These are phyloP conservation scores for Rhizoclosmatium globosum DNA, from an alignment of 192 early-diverging fungal genomes.

Conservation along the genomic window DNA sequence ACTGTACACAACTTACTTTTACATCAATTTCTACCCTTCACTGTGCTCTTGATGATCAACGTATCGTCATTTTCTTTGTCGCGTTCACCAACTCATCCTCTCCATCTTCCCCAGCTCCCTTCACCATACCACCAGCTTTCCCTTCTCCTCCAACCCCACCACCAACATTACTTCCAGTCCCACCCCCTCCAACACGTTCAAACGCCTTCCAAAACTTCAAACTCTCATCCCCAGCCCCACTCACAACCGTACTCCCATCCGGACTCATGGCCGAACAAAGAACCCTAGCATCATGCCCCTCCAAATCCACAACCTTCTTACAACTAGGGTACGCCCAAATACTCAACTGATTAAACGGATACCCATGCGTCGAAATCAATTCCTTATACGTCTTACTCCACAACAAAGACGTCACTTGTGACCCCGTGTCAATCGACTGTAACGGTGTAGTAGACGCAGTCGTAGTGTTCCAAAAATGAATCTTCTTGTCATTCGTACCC, in stretches of 20 bases:
- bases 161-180: not conserved
- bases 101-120: not conserved
- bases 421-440: slow-evolving; percentile 57
- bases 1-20: too few relatives aligned
- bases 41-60: slow-evolving; percentile 12
- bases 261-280: slow-evolving; percentile 60
- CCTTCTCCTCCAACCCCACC: not conserved
- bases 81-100: slow-evolving; percentile 48
- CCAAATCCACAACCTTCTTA: slow-evolving; percentile 59
- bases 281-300: slow-evolving; percentile 61
- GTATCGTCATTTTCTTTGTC: slow-evolving; percentile 45
- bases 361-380: slow-evolving; percentile 61
- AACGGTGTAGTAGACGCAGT: slow-evolving; percentile 42
- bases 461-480: slow-evolving; percentile 67
- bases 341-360: slow-evolving; percentile 59
- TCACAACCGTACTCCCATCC: slow-evolving; percentile 62
- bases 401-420: slow-evolving; percentile 64
- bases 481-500: slow-evolving; percentile 56
- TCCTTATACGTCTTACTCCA: slow-evolving; percentile 68
- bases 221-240: slow-evolving; percentile 58
- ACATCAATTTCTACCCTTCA: too few relatives aligned
- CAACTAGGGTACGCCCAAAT: slow-evolving; percentile 64
- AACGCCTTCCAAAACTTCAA: slow-evolving; percentile 70
- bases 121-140: slow-evolving; percentile 5
- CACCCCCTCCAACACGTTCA: slow-evolving; percentile 47